Evolutionary conservation across 1,284 basidiomycete species (phyloP), one percentile per base, ranked within the genome.

Genomic region (Cryptococcus amylolentus): DNA sequence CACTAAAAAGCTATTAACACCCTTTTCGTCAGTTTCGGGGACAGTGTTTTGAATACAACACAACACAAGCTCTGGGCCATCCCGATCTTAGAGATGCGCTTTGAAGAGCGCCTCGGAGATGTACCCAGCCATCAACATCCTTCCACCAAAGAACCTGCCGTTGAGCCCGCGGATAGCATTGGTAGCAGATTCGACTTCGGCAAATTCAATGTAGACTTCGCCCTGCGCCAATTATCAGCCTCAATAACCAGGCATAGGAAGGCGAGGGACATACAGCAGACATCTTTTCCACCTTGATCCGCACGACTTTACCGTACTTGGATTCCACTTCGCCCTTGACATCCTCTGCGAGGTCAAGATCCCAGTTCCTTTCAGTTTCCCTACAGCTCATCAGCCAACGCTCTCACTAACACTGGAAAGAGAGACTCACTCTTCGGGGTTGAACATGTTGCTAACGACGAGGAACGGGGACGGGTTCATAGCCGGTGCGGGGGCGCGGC

Each of bases 191-290:
- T 91, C 88, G 58, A 91, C 80, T 37, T 82, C 77, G 62, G 84
- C 85, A 70, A 98, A 98, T 75, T 93, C 91, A 72, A 98, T 83
- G 76, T 96, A 98, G 43, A 99, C 97, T 76, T 98, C 95, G 67
- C 95, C 95, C 90, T 96, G 67, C 8, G n/a, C 41, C 1, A 16
- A 26, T n/a, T 23, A 48, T 54, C 52, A 54, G 52, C 37, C 4
- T 23, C 8, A 6, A 8, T 37, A 14, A 56, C 16, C 16, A 4
- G 13, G 5, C 16, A 14, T 20, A 13, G 10, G 35, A 16, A 38
- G 5, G 6, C 27, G 27, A 26, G 7, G 10, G 0, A 72, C 84
- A 66, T 59, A 92, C 92, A 81, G 91, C 85, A 37, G 91, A 90
- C 67, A 98, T 93, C 78, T 86, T 93, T 73, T 96, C 92, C 35